Evolutionary conservation across 345 rosid genomes (phyloP).

Genomic region (Lepidium didymum): DNA sequence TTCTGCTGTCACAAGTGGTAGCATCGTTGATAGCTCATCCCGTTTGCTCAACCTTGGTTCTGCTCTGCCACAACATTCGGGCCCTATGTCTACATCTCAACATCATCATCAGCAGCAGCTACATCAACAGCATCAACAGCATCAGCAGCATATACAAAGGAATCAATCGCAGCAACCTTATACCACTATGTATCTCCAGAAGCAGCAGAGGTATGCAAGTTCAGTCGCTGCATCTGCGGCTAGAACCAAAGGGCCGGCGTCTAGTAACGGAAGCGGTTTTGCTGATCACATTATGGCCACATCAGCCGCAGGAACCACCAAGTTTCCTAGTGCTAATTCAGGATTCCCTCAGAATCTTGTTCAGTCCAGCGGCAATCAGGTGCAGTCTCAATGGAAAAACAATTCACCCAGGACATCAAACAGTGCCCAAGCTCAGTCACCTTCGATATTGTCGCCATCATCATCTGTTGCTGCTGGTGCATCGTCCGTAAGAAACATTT

Average conservation of each 20-base stretch:
- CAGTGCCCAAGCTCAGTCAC: slow-evolving; percentile 44
- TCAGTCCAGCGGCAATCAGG: slow-evolving; percentile 52
- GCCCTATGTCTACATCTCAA: slow-evolving; percentile 28
- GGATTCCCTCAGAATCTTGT: slow-evolving; percentile 67
- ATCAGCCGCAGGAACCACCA: slow-evolving; percentile 48
- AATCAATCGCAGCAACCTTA: slow-evolving; percentile 43
- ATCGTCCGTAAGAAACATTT: slow-evolving; percentile 46
- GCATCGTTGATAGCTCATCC: slow-evolving; percentile 70
- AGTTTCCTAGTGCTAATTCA: slow-evolving; percentile 51
- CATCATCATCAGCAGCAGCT: slow-evolving; percentile 53
- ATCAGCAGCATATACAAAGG: slow-evolving; percentile 44
- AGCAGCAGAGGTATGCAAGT: slow-evolving; percentile 60
- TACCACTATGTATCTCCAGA: slow-evolving; percentile 52
- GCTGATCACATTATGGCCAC: slow-evolving; percentile 54
- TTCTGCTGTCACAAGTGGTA: slow-evolving; percentile 48
- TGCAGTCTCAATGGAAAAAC: slow-evolving; percentile 81
- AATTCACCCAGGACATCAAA: slow-evolving; percentile 49
- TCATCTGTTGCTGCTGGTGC: slow-evolving; percentile 39
- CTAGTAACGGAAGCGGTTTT: slow-evolving; percentile 58
- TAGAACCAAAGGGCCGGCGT: slow-evolving; percentile 52
- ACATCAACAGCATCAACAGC: slow-evolving; percentile 44
- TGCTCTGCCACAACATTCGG: slow-evolving; percentile 40
- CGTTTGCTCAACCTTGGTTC: slow-evolving; percentile 55
- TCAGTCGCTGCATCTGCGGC: slow-evolving; percentile 55
- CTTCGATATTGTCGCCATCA: slow-evolving; percentile 40